Evolutionary conservation across 2,329 filamentous ascomycete species (phyloP).

Genomic region (Hymenoscyphus albidus): DNA sequence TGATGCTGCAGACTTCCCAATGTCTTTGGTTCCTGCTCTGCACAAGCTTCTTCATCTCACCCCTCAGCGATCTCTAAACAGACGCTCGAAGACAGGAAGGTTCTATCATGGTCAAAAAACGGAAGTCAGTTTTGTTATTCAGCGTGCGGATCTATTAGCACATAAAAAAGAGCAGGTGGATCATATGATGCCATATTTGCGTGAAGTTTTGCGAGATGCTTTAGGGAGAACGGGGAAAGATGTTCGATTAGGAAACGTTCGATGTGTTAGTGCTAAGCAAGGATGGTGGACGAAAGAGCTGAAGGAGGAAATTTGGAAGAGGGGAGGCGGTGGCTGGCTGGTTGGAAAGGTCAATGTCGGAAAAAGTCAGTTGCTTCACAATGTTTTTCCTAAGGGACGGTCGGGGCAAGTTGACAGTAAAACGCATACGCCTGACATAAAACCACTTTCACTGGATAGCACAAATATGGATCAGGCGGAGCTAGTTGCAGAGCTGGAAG

Average conservation of each 20-base stretch:
- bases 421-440: neutral
- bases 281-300: conserved; percentile 88
- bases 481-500: neutral
- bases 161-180: conserved; percentile 83
- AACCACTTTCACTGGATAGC: neutral
- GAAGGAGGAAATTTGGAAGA: conserved; percentile 78
- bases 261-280: conserved; percentile 79
- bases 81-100: conserved; percentile 64
- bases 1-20: conserved; percentile 93
- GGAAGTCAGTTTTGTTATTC: conserved; percentile 87
- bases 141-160: conserved; percentile 79
- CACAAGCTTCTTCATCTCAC: conserved; percentile 66
- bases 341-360: conserved; percentile 98
- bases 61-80: conserved; percentile 73
- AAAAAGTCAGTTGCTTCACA: conserved; percentile 87
- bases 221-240: conserved; percentile 64
- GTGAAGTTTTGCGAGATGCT: conserved; percentile 70
- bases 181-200: conserved; percentile 77
- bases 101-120: conserved; percentile 66
- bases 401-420: conserved; percentile 15
- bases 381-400: conserved; percentile 76
- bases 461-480: neutral
- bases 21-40: conserved; percentile 81
- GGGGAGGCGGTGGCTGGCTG: conserved; percentile 88
- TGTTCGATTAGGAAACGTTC: conserved; percentile 82